Conservation (phyloP, 257 asterid species). For the Scutellaria minor region DNA sequence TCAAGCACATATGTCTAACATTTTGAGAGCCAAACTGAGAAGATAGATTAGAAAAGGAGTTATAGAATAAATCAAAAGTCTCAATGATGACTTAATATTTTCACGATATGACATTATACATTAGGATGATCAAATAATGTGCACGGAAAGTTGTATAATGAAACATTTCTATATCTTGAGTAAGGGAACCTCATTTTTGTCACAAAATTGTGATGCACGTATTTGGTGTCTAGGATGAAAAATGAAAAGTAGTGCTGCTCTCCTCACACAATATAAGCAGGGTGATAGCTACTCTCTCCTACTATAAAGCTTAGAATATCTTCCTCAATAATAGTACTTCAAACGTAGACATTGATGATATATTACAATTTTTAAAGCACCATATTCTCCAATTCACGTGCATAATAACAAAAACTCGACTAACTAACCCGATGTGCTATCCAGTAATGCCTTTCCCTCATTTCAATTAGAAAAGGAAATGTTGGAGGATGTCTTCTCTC, state of each 20-base stretch:
- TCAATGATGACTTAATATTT: not conserved
- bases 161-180: not conserved
- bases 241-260: not conserved
- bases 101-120: not conserved
- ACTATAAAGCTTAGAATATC: not conserved
- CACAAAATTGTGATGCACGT: not conserved
- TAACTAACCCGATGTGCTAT: constrained; percentile 73
- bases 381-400: constrained; percentile 18
- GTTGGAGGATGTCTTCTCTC: constrained; percentile 72
- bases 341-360: constrained; percentile 14
- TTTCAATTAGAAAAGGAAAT: constrained; percentile 79
- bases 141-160: not conserved
- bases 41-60: not conserved
- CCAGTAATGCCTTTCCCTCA: constrained; percentile 74
- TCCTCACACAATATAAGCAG: not conserved
- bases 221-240: not conserved
- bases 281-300: constrained; percentile 13
- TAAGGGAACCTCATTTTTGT: constrained; percentile 19
- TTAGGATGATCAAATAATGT: not conserved
- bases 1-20: constrained; percentile 5
- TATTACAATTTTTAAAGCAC: not conserved
- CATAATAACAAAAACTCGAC: constrained; percentile 23
- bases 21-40: not conserved
- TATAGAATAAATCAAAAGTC: not conserved
- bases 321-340: constrained; percentile 1